Percentiles rank a stretch among this genome's conserved stretches.
phyloP scores from a whole-genome alignment of 2,329 filamentous ascomycete species.

The Plenodomus tracheiphilus region DNA sequence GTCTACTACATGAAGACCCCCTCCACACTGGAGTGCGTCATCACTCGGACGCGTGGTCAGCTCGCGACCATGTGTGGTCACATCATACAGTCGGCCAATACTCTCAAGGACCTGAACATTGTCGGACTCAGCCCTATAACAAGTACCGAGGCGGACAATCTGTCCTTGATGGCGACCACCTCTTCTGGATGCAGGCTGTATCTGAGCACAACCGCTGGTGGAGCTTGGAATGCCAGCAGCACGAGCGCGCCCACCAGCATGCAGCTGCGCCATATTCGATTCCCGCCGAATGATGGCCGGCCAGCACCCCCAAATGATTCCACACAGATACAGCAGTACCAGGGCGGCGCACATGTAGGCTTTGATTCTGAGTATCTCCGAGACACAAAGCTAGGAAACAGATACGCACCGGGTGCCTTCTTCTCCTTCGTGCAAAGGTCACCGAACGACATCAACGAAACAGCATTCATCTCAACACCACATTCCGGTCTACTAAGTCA shows the following conservation, averaged over 20 bases:
- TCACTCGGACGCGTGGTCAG: conserved; percentile 57
- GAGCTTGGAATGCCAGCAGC: conserved; percentile 61
- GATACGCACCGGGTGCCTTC: conserved; percentile 88
- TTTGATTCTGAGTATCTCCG: conserved; percentile 32
- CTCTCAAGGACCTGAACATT: conserved; percentile 70
- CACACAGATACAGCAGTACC: conserved; percentile 37
- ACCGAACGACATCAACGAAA: conserved; percentile 62
- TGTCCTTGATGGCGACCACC: conserved; percentile 89
- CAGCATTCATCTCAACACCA: conserved; percentile 81
- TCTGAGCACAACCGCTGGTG: conserved; percentile 83
- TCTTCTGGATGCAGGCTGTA: conserved; percentile 90
- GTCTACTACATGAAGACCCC: conserved; percentile 82
- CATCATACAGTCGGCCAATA: conserved; percentile 72
- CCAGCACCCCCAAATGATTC: conserved; percentile 23
- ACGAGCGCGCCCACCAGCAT: conserved; percentile 84
- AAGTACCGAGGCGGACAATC: conserved; percentile 74
- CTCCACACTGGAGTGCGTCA: conserved; percentile 56
- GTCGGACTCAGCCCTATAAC: conserved; percentile 86
- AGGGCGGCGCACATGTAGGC: conserved; percentile 27
- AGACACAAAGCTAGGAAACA: conserved; percentile 52
- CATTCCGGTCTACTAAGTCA: conserved; percentile 82
- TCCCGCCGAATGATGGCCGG: conserved; percentile 65
- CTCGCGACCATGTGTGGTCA: conserved; percentile 77
- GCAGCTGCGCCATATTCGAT: conserved; percentile 96
- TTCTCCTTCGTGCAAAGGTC: conserved; percentile 76